Percentiles rank a stretch among this genome's conserved stretches.
phyloP scores from a whole-genome alignment of 1,284 basidiomycete species.

The Ceratobasidium theobromae region DNA sequence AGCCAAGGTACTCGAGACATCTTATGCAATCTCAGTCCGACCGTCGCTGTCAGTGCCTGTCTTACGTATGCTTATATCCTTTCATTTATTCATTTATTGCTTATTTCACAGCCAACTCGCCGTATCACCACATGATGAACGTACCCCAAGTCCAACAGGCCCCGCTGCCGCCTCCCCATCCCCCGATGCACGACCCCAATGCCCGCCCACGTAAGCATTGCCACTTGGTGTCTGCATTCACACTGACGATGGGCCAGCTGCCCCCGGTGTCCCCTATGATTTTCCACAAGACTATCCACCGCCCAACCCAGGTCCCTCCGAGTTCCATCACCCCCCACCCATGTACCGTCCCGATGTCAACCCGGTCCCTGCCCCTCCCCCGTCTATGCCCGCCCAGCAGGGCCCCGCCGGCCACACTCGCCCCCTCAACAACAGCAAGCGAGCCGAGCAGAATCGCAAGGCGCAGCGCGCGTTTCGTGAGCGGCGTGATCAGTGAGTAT shows the following conservation, averaged over 20 bases:
- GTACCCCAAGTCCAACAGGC: slow-evolving; percentile 26
- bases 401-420: slow-evolving; percentile 29
- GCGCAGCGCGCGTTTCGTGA: slow-evolving; percentile 83
- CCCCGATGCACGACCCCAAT: slow-evolving; percentile 25
- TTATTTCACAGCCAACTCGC: slow-evolving; percentile 14
- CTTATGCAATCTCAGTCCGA: slow-evolving; percentile 22
- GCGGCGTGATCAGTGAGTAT: slow-evolving; percentile 75
- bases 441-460: slow-evolving; percentile 83
- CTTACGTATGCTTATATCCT: slow-evolving; percentile 1
- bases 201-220: slow-evolving; percentile 22
- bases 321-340: slow-evolving; percentile 17
- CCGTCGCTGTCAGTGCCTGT: slow-evolving; percentile 15
- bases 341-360: slow-evolving; percentile 23
- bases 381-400: background rate
- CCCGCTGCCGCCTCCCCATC: slow-evolving; percentile 22
- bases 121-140: slow-evolving; percentile 31
- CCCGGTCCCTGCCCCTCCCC: background rate
- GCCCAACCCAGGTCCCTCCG: slow-evolving; percentile 3
- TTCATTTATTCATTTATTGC: background rate
- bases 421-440: slow-evolving; percentile 68
- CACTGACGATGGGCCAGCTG: slow-evolving; percentile 5
- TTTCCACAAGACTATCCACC: slow-evolving; percentile 7
- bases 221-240: background rate
- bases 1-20: slow-evolving; percentile 1
- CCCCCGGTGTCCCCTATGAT: slow-evolving; percentile 11